Conservation (phyloP, 139 green algal species). For the Chlorella sp. region DNA sequence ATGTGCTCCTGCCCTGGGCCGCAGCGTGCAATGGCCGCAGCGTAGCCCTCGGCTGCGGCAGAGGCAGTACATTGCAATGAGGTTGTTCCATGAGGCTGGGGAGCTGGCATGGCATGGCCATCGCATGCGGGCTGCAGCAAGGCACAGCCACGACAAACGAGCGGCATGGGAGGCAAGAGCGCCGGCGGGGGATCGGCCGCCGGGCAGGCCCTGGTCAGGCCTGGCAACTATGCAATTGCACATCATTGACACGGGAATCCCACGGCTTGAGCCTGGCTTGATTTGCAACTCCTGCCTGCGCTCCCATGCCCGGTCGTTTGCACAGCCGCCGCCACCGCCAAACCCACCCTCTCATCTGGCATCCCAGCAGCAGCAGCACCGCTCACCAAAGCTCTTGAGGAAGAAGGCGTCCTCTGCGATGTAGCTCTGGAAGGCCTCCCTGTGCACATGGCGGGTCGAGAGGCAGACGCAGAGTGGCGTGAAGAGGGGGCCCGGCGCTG, state of each 20-base stretch:
- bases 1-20: slow-evolving; percentile 20
- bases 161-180: too few species aligned
- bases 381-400: slow-evolving; percentile 58
- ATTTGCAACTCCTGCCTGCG: background rate
- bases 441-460: background rate
- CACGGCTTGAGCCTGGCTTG: too few species aligned
- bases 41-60: slow-evolving; percentile 57
- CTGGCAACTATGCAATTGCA: too few species aligned
- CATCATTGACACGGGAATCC: too few species aligned
- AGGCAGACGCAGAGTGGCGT: background rate
- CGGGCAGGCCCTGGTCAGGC: too few species aligned
- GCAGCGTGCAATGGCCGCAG: slow-evolving; percentile 40
- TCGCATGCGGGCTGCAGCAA: too few species aligned
- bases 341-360: too few species aligned
- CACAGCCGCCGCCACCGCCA: background rate
- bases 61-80: background rate
- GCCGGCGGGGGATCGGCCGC: too few species aligned
- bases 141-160: too few species aligned
- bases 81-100: background rate
- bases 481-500: background rate
- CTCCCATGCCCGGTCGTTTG: background rate
- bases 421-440: slow-evolving; percentile 61
- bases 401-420: slow-evolving; percentile 71
- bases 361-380: background rate
- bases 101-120: background rate